Evolutionary conservation across 306 rosid species (phyloP).

Genomic region (Quercus rubra): DNA sequence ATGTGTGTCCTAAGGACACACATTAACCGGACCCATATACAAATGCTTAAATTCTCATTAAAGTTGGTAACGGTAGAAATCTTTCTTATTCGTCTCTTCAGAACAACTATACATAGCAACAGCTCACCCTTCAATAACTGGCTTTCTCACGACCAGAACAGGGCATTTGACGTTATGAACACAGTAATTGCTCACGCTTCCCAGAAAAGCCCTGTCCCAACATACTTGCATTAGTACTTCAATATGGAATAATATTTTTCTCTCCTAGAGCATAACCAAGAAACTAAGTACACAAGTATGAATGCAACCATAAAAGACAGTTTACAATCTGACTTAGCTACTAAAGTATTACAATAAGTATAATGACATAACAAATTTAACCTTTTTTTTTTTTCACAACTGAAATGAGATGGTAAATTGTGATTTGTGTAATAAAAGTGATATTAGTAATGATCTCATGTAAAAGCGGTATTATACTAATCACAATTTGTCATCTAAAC

Average conservation of each 20-base stretch:
- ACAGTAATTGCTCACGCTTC: conserved; percentile 43
- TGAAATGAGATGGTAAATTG: too few species aligned
- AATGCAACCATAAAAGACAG: neutral
- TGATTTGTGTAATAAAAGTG: too few species aligned
- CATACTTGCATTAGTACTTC: conserved; percentile 1
- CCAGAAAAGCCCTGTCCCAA: conserved; percentile 36
- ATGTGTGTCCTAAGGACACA: rapidly evolving
- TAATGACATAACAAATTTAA: too few species aligned
- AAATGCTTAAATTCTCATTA: too few species aligned
- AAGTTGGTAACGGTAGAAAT: neutral
- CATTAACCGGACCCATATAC: too few species aligned
- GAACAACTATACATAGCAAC: neutral
- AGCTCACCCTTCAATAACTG: neutral
- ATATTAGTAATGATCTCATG: too few species aligned
- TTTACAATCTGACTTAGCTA: neutral
- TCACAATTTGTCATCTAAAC: too few species aligned
- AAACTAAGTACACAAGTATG: neutral
- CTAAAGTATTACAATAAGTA: too few species aligned
- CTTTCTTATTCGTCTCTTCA: neutral
- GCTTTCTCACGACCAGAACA: conserved; percentile 35
- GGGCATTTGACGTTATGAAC: conserved; percentile 35
- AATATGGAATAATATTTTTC: neutral
- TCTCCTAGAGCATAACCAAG: neutral
- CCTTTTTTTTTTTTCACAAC: too few species aligned
- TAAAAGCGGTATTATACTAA: too few species aligned